These are phyloP conservation scores for Trametopsis cervina DNA, from an alignment of 768 basidiomycete genomes.

Conservation along the genomic window DNA sequence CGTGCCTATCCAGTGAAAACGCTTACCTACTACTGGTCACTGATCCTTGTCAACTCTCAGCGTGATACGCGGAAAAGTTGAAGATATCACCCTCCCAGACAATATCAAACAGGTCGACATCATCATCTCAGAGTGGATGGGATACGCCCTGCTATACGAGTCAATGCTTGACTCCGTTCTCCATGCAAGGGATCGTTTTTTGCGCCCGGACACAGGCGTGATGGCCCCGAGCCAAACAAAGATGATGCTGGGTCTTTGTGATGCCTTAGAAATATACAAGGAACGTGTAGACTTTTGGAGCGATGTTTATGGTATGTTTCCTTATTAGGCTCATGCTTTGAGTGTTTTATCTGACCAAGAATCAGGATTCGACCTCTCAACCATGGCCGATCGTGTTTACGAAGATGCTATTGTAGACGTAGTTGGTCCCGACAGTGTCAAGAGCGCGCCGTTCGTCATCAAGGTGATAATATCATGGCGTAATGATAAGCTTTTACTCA, in stretches of 20 bases:
- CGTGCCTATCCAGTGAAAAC: slow-evolving; percentile 10
- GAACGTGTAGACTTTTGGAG: slow-evolving; percentile 88
- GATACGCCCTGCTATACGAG: slow-evolving; percentile 86
- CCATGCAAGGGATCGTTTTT: slow-evolving; percentile 79
- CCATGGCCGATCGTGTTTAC: slow-evolving; percentile 70
- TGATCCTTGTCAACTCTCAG: slow-evolving; percentile 23
- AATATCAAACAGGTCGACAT: slow-evolving; percentile 77
- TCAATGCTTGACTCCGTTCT: slow-evolving; percentile 97
- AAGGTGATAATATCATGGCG: slow-evolving; percentile 42
- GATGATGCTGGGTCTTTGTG: slow-evolving; percentile 80
- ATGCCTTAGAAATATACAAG: slow-evolving; percentile 65
- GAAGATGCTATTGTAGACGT: slow-evolving; percentile 84
- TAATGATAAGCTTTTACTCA: background rate
- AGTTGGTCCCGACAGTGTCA: slow-evolving; percentile 54
- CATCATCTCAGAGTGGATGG: slow-evolving; percentile 99
- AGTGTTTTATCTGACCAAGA: background rate
- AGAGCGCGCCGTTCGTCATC: slow-evolving; percentile 56
- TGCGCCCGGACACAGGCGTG: slow-evolving; percentile 60
- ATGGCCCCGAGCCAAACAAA: slow-evolving; percentile 89
- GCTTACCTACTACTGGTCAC: background rate
- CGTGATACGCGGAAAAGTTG: slow-evolving; percentile 87
- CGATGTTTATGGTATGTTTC: slow-evolving; percentile 73
- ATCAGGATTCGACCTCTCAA: slow-evolving; percentile 86
- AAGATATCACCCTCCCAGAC: slow-evolving; percentile 75
- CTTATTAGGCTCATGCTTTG: background rate